A percentile compares a stretch with the other conserved stretches of the same genome.
Evolutionary conservation across 1,284 basidiomycete species (phyloP).

Genomic region (Ceratobasidium sp.): DNA sequence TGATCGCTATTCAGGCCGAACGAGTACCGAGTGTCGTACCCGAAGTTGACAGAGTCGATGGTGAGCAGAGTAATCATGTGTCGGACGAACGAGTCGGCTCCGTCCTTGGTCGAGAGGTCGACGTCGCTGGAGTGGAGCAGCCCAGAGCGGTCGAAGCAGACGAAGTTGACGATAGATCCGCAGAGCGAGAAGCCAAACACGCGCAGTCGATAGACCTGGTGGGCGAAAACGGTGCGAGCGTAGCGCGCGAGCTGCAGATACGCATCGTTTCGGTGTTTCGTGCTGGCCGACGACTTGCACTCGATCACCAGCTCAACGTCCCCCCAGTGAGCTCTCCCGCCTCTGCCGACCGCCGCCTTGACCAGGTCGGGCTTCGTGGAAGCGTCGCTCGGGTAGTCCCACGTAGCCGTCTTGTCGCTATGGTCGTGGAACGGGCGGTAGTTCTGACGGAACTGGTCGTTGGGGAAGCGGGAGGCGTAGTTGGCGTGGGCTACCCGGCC

Average conservation of each 20-base stretch:
- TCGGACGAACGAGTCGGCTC: conserved; percentile 3
- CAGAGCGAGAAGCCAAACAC: conserved; percentile 16
- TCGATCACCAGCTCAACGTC: conserved; percentile 32
- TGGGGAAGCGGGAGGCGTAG: background rate
- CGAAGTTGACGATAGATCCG: conserved; percentile 3
- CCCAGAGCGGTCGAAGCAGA: conserved; percentile 21
- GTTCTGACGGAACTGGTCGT: background rate
- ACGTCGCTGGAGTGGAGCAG: conserved; percentile 5
- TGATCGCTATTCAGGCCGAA: background rate
- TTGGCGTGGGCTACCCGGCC: background rate
- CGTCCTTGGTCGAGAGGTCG: background rate
- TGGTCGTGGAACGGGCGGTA: conserved; percentile 1
- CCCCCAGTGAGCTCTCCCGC: conserved; percentile 18
- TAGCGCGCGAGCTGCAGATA: conserved; percentile 37
- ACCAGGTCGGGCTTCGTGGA: conserved; percentile 9
- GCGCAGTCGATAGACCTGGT: conserved; percentile 22
- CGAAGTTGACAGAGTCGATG: background rate
- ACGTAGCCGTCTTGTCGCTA: background rate
- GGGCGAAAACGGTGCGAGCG: conserved; percentile 18
- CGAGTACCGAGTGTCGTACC: conserved; percentile 23
- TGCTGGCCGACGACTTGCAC: conserved; percentile 3
- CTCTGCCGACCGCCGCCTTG: background rate
- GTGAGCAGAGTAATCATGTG: background rate
- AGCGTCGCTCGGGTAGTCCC: conserved; percentile 17
- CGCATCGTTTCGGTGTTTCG: background rate